phyloP scores from a whole-genome alignment of 805 yeast species.

The Yamadazyma insecticola region DNA sequence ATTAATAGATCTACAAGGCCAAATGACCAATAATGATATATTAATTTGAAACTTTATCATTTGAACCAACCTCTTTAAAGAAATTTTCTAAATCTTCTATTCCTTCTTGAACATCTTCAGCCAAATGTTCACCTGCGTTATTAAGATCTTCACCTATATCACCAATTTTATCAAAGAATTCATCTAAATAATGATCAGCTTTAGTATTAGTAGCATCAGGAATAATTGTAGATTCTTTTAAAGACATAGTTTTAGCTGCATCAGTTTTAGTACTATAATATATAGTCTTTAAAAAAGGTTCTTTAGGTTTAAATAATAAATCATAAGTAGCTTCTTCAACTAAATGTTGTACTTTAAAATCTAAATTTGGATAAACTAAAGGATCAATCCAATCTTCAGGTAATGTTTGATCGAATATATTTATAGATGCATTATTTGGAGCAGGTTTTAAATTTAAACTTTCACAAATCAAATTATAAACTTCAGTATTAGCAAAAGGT shows the following conservation, averaged over 20 bases:
- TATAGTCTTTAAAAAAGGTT: conserved; percentile 11
- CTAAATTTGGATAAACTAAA: conserved; percentile 45
- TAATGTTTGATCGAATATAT: conserved; percentile 16
- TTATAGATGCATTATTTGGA: conserved; percentile 60
- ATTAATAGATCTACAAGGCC: too few relatives aligned
- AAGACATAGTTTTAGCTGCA: conserved; percentile 19
- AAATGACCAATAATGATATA: too few relatives aligned
- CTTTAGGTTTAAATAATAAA: conserved; percentile 22
- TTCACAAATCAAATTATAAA: conserved; percentile 73
- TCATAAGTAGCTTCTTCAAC: conserved; percentile 53
- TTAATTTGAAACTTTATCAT: too few relatives aligned
- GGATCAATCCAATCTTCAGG: conserved; percentile 45
- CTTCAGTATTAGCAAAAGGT: conserved; percentile 71
- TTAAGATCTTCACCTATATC: too few relatives aligned
- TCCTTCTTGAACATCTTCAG: too few relatives aligned
- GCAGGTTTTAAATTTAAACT: conserved; percentile 48
- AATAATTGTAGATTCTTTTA: conserved; percentile 18
- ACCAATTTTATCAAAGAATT: background rate
- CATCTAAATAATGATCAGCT: background rate
- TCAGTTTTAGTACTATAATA: conserved; percentile 17
- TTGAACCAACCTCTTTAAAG: too few relatives aligned
- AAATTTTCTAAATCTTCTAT: too few relatives aligned
- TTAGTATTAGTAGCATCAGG: background rate
- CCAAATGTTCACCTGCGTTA: too few relatives aligned
- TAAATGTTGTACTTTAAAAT: conserved; percentile 40